Percentiles rank a stretch among this genome's conserved stretches.
Conservation (phyloP, 768 basidiomycete genomes). For the Tylopilus plumbeoviolaceoides region DNA sequence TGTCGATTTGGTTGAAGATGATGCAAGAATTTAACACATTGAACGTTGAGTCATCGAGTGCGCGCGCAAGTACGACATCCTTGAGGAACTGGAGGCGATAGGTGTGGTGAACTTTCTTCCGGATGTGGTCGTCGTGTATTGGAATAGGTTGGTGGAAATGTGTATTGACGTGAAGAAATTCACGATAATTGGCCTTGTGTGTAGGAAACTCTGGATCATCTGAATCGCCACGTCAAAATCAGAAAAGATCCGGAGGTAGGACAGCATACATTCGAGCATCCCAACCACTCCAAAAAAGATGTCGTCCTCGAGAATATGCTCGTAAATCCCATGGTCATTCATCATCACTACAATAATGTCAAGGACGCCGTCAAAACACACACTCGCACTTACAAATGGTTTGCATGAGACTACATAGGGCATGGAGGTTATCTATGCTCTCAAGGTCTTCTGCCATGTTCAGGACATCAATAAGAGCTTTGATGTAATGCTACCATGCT, state of each 20-base stretch:
- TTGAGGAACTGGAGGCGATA: slow-evolving; percentile 97
- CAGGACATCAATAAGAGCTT: slow-evolving; percentile 78
- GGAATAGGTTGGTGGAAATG: slow-evolving; percentile 87
- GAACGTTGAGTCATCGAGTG: slow-evolving; percentile 94
- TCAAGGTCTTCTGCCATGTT: slow-evolving; percentile 91
- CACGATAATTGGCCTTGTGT: slow-evolving; percentile 97
- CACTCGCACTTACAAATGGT: slow-evolving; percentile 68
- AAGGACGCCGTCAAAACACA: background rate
- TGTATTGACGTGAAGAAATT: slow-evolving; percentile 80
- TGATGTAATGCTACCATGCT: slow-evolving; percentile 73
- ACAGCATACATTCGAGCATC: slow-evolving; percentile 90
- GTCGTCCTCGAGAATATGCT: slow-evolving; percentile 91
- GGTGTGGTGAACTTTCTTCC: slow-evolving; percentile 92
- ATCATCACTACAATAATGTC: slow-evolving; percentile 63
- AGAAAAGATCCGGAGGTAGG: slow-evolving; percentile 2
- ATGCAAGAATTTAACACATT: slow-evolving; percentile 96
- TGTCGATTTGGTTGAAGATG: slow-evolving; percentile 99
- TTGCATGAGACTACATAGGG: slow-evolving; percentile 88
- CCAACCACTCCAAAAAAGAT: slow-evolving; percentile 90
- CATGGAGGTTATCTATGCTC: slow-evolving; percentile 84
- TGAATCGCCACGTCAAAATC: slow-evolving; percentile 31
- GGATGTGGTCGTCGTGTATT: slow-evolving; percentile 70
- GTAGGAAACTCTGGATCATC: slow-evolving; percentile 96
- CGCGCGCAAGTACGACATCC: slow-evolving; percentile 94
- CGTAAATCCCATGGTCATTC: slow-evolving; percentile 92